Conservation (phyloP, 176 grass and related monocot genomes). For the Tillandsia fasciculata region DNA sequence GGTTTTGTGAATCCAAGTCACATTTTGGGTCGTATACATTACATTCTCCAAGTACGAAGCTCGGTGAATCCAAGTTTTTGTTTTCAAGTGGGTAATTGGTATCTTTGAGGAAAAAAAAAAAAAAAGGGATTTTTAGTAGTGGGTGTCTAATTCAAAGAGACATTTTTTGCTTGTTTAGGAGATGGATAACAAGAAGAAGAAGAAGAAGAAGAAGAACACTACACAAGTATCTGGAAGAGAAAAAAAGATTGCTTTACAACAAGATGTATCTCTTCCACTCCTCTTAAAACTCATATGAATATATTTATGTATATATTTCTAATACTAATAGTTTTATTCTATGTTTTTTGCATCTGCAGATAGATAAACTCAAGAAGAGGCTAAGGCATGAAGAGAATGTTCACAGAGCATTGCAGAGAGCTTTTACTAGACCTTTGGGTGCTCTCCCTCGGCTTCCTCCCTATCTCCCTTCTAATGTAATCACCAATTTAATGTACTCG, state of each 20-base stretch:
- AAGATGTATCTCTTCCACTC: constrained; percentile 51
- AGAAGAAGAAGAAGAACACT: constrained; percentile 21
- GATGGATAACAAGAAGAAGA: constrained; percentile 60
- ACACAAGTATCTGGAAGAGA: constrained; percentile 48
- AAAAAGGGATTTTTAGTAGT: constrained; percentile 1
- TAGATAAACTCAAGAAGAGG: constrained; percentile 90
- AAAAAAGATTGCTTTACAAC: constrained; percentile 76
- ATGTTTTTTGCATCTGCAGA: constrained; percentile 32
- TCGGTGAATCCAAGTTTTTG: neutral
- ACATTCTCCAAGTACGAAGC: constrained; percentile 19
- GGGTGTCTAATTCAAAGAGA: constrained; percentile 24
- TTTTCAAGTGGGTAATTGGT: neutral
- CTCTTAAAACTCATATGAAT: constrained; percentile 8
- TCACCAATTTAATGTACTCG: neutral
- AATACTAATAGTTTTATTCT: neutral
- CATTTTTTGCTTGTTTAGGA: constrained; percentile 34
- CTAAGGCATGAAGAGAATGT: constrained; percentile 94
- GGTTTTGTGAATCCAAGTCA: neutral
- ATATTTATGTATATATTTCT: neutral
- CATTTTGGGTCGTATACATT: constrained; percentile 33
- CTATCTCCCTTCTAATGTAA: constrained; percentile 78
- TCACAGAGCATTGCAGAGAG: constrained; percentile 86
- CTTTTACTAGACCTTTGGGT: constrained; percentile 86
- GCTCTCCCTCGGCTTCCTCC: constrained; percentile 94
- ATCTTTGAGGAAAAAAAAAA: constrained; percentile 4